A percentile compares a stretch with the other conserved stretches of the same genome.
Conservation (phyloP, 129 eudicot genomes). For the Kitagawia praeruptora region DNA sequence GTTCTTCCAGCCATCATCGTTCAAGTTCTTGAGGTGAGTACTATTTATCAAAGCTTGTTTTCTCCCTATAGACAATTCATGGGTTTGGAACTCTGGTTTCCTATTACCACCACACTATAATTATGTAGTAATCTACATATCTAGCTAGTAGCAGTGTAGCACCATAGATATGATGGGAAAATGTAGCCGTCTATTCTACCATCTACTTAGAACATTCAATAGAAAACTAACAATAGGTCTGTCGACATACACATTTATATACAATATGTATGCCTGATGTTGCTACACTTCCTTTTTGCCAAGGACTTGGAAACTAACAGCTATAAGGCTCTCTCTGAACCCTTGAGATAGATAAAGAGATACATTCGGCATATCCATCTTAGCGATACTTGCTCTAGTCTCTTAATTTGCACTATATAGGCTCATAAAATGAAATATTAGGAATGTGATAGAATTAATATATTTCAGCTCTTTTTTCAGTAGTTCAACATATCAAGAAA, state of each 20-base stretch:
- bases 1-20: constrained; percentile 10
- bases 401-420: background rate
- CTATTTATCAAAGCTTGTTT: constrained; percentile 7
- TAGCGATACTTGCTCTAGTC: background rate
- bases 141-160: background rate
- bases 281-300: background rate
- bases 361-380: background rate
- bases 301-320: background rate
- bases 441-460: background rate
- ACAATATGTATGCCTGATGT: background rate
- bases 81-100: background rate
- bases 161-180: background rate
- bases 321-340: background rate
- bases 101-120: background rate
- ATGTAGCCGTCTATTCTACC: background rate
- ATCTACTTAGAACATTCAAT: background rate
- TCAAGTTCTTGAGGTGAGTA: constrained; percentile 35
- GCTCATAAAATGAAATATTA: background rate
- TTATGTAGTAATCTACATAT: background rate
- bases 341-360: background rate
- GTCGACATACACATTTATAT: background rate
- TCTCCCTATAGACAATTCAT: background rate
- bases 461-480: background rate
- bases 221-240: background rate
- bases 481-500: background rate